Base-by-base conservation (phyloP, 805 yeast genomes). In the baker's yeast (Saccharomyces cerevisiae) region DNA sequence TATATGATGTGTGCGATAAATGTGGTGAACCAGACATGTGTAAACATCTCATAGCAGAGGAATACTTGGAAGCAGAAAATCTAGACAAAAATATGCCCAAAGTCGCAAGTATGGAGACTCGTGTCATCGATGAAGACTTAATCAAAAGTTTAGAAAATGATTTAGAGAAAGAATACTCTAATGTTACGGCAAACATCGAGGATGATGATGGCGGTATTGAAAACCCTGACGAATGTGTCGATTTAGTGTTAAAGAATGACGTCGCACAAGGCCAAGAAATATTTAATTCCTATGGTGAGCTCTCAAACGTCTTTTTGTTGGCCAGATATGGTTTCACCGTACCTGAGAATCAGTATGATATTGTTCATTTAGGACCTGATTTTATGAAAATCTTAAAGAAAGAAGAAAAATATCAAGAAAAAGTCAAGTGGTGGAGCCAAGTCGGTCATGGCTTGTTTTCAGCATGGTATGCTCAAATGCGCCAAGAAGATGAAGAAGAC, bases 211-310 rank as follows among this genome's bases (percentile, higher is more conserved):
- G 70, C 47, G 62, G 52, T 8, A 64, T 63, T 27, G 57, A 59
- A 2, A 69, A 66, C 11, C 61, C 67, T 6, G 78, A 76, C 51
- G 79, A 80, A 55, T 84, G 90, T 58, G 88, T 96, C 61, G 96
- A 89, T 61, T 81, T 90, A 13, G 75, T 80, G 0, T 62, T 84
- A 2, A 72, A 75, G 21, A 66, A 65, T 13, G 64, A 69, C 1
- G 79, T 87, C 0, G 51, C 61, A 1, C 64, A 70, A 32, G 80
- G 81, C 6, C 67, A 73, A 11, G 97, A 92, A 63, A 63, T 92
- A 13, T 87, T 83, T 73, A 90, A 89, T 70, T 83, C 94, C 0
- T 91, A 90, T 62, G 97, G 97, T 0, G 85, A 83, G 28, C 73
- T 85, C 43, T 70, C 84, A 14, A 89, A 87, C 60, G 75, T 86